These are phyloP conservation scores for Syncephalastrum racemosum DNA, from an alignment of 371 early-diverging fungal species.

Conservation along the genomic window DNA sequence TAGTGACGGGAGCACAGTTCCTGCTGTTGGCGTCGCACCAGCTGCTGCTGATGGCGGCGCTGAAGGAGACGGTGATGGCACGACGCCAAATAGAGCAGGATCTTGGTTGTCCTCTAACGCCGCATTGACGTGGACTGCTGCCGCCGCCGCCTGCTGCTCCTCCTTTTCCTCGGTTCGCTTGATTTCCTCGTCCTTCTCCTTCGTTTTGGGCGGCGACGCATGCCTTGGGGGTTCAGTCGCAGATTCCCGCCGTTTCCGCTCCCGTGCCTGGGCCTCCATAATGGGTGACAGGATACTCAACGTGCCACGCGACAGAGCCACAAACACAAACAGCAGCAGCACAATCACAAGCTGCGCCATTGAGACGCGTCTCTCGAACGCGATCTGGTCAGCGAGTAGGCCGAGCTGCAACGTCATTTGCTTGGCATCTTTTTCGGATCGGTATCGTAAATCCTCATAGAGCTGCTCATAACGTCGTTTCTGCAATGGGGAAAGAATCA, in stretches of 20 bases:
- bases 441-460: constrained; percentile 57
- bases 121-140: no score
- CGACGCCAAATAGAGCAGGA: no score
- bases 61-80: no score
- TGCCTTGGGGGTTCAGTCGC: constrained; percentile 1
- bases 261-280: constrained; percentile 43
- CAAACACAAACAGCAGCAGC: constrained; percentile 52
- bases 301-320: constrained; percentile 52
- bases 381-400: constrained; percentile 61
- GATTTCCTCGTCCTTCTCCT: no score
- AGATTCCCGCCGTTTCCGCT: constrained; percentile 39
- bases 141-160: no score
- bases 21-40: no score
- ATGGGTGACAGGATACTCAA: constrained; percentile 45
- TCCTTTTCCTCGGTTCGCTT: no score
- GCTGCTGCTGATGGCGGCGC: no score
- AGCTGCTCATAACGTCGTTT: constrained; percentile 58
- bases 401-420: constrained; percentile 50
- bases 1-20: no score
- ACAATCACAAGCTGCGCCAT: constrained; percentile 58
- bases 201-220: no score
- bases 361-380: constrained; percentile 65
- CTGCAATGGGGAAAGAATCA: constrained; percentile 15
- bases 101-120: no score
- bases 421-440: constrained; percentile 44